phyloP scores from a whole-genome alignment of 352 stramenopile genomes.

The Globisporangium abappressorium region DNA sequence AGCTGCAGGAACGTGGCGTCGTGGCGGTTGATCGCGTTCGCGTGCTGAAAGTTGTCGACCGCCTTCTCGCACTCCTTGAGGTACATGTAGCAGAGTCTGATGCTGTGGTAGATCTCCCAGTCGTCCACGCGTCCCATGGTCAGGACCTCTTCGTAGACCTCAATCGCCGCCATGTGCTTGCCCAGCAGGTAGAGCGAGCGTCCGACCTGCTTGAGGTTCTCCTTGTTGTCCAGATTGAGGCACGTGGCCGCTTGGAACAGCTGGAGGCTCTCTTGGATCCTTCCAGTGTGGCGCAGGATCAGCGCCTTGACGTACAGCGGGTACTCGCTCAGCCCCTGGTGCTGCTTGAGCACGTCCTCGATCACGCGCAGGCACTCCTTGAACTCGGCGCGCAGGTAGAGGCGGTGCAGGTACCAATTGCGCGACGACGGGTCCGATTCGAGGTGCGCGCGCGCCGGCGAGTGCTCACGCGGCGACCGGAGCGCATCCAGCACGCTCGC shows the following conservation, averaged over 20 bases:
- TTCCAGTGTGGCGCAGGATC: constrained; percentile 85
- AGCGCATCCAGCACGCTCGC: constrained; percentile 41
- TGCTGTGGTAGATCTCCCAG: constrained; percentile 93
- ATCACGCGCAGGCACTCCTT: constrained; percentile 89
- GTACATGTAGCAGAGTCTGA: constrained; percentile 90
- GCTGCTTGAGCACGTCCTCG: constrained; percentile 81
- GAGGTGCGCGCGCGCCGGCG: constrained; percentile 19
- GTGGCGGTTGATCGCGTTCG: constrained; percentile 90
- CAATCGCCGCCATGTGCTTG: constrained; percentile 89
- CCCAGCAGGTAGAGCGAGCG: constrained; percentile 80
- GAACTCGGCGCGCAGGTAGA: constrained; percentile 86
- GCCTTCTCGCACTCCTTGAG: constrained; percentile 90
- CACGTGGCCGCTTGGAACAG: constrained; percentile 91
- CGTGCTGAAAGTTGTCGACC: constrained; percentile 86
- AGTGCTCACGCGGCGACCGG: constrained; percentile 54
- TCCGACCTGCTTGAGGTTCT: constrained; percentile 91
- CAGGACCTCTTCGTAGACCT: constrained; percentile 88
- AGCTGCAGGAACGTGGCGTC: constrained; percentile 92
- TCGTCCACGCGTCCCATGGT: constrained; percentile 79
- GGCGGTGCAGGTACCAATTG: constrained; percentile 85
- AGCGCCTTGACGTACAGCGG: constrained; percentile 91
- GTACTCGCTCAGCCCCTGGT: constrained; percentile 90
- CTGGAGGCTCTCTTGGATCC: constrained; percentile 89
- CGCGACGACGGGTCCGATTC: constrained; percentile 43
- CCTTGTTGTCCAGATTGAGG: constrained; percentile 90